These are phyloP conservation scores for Trichoderma gamsii DNA, from an alignment of 495 filamentous ascomycete genomes.

Conservation along the genomic window DNA sequence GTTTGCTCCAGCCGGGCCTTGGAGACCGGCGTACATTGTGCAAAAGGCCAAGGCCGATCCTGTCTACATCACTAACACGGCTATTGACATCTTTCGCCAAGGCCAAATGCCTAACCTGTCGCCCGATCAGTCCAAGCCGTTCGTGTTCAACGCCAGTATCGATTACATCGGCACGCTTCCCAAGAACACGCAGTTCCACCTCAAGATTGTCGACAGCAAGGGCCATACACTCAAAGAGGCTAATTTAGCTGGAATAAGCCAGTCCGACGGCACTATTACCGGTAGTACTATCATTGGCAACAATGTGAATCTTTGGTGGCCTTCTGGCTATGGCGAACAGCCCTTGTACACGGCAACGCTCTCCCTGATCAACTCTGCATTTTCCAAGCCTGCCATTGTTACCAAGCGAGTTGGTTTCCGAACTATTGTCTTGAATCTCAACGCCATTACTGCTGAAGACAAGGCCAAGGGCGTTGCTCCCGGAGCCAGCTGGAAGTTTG, in stretches of 20 bases:
- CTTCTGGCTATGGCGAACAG: slow-evolving; percentile 51
- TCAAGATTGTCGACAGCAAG: slow-evolving; percentile 46
- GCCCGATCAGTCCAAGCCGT: slow-evolving; percentile 55
- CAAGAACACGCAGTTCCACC: slow-evolving; percentile 38
- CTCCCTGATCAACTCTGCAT: slow-evolving; percentile 32
- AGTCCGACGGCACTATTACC: slow-evolving; percentile 42
- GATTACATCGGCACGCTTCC: slow-evolving; percentile 55
- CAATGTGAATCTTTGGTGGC: slow-evolving; percentile 59
- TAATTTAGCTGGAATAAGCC: slow-evolving; percentile 38
- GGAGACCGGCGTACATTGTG: slow-evolving; percentile 55
- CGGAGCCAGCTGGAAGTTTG: slow-evolving; percentile 62
- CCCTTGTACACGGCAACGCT: slow-evolving; percentile 56
- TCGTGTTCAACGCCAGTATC: slow-evolving; percentile 65
- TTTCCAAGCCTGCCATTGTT: slow-evolving; percentile 39
- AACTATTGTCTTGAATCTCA: slow-evolving; percentile 61
- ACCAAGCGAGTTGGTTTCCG: slow-evolving; percentile 59
- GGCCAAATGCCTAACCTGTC: slow-evolving; percentile 56
- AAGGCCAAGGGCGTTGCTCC: slow-evolving; percentile 44
- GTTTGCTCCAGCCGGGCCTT: slow-evolving; percentile 59
- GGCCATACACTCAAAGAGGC: slow-evolving; percentile 42
- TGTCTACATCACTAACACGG: slow-evolving; percentile 51
- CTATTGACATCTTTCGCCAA: slow-evolving; percentile 56
- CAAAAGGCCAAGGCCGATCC: slow-evolving; percentile 41
- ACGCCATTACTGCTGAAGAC: slow-evolving; percentile 52
- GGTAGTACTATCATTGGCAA: slow-evolving; percentile 43